phyloP scores from a whole-genome alignment of 176 grass and related monocot genomes.

The Dendrocalamus sinicus region DNA sequence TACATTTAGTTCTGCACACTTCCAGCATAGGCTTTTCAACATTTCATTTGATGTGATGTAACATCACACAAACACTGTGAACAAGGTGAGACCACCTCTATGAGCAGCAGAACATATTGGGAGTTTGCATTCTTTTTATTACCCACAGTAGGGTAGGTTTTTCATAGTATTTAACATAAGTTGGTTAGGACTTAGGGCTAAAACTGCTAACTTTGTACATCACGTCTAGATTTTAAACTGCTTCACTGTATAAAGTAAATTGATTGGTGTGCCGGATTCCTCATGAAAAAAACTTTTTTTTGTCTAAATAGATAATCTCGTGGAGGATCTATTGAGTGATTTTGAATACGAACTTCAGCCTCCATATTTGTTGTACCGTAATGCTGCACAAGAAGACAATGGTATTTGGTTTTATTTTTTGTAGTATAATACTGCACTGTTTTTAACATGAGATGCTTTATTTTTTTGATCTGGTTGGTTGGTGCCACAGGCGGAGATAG shows the following conservation, averaged over 20 bases:
- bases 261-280: not conserved
- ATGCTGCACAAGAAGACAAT: conserved; percentile 57
- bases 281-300: conserved; percentile 9
- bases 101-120: not conserved
- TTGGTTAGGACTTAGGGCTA: not conserved
- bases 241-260: not conserved
- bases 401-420: no score
- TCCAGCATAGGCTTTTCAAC: not conserved
- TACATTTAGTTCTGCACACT: not conserved
- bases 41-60: not conserved
- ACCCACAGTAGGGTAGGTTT: not conserved
- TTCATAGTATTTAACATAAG: not conserved
- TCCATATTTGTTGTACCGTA: conserved; percentile 86
- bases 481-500: conserved; percentile 75
- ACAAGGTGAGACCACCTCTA: not conserved
- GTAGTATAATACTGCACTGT: no score
- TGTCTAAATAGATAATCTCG: conserved; percentile 77
- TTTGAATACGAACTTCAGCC: conserved; percentile 96
- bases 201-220: not conserved
- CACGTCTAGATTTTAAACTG: not conserved
- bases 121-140: not conserved
- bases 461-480: conserved; percentile 6
- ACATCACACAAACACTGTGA: not conserved
- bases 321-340: conserved; percentile 93
- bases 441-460: no score